A percentile compares a stretch with the other conserved stretches of the same genome.
Evolutionary conservation across 192 early-diverging fungal genomes (phyloP).

Genomic region (Pilobolus umbonatus): DNA sequence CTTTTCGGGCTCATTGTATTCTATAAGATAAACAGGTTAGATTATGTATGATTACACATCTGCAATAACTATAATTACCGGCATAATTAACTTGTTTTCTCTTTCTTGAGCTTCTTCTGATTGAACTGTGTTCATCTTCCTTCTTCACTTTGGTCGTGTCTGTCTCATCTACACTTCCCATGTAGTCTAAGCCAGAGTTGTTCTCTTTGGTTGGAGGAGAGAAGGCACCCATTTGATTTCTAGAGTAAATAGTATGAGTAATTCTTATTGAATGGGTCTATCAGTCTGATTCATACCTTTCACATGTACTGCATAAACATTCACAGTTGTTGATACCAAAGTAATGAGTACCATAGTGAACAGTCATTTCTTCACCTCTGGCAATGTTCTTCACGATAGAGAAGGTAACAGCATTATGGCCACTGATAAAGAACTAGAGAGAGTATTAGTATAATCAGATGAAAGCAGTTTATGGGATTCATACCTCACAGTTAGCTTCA

Average conservation of each 20-base stretch:
- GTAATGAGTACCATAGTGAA: conserved; percentile 55
- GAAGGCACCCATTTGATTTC: not conserved
- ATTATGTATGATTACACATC: too few relatives aligned
- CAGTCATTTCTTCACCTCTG: conserved; percentile 55
- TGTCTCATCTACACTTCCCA: too few relatives aligned
- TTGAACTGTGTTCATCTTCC: not conserved
- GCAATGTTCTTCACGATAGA: conserved; percentile 43
- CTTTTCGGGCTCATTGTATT: too few relatives aligned
- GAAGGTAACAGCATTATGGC: conserved; percentile 51
- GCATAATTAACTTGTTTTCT: conserved; percentile 12
- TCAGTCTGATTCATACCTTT: conserved; percentile 27
- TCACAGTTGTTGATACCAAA: conserved; percentile 58
- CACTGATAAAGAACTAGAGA: conserved; percentile 38
- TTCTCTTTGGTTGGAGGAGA: not conserved
- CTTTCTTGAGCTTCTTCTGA: conserved; percentile 15
- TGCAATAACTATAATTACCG: conserved; percentile 15
- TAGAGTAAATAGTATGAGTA: not conserved
- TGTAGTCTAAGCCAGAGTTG: too few relatives aligned
- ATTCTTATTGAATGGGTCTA: not conserved
- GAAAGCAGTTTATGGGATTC: not conserved
- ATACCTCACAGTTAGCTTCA: conserved; percentile 46
- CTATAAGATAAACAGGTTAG: too few relatives aligned
- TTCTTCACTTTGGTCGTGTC: not conserved
- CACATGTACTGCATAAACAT: conserved; percentile 57
- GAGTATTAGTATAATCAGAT: not conserved